Conservation (phyloP, 1,284 basidiomycete genomes). For the Naganishia cerealis region DNA sequence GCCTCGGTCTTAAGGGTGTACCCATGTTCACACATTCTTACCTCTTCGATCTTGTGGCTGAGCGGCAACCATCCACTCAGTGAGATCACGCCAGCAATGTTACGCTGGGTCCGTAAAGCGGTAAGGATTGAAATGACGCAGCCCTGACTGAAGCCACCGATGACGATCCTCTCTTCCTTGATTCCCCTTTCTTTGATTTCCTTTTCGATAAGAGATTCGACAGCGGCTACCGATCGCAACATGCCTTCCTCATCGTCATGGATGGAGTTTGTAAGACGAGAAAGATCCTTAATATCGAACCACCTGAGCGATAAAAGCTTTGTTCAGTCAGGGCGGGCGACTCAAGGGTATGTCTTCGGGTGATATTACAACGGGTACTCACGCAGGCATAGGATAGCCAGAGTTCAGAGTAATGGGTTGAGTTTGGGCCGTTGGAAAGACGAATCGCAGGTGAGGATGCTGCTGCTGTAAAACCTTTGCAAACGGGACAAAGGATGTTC, state of each 20-base stretch:
- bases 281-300: constrained; percentile 76
- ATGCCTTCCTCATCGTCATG: constrained; percentile 68
- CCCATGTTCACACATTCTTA: not conserved
- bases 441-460: constrained; percentile 72
- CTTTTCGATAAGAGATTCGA: constrained; percentile 67
- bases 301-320: constrained; percentile 45
- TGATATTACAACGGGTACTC: constrained; percentile 2
- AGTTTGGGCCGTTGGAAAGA: constrained; percentile 71
- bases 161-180: constrained; percentile 52
- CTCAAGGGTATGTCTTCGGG: not conserved
- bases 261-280: constrained; percentile 57
- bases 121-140: constrained; percentile 73
- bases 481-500: constrained; percentile 33
- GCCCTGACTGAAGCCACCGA: constrained; percentile 88
- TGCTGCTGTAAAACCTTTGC: constrained; percentile 29
- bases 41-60: constrained; percentile 36
- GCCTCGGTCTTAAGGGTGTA: constrained; percentile 59
- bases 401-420: constrained; percentile 53
- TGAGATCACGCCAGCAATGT: constrained; percentile 69
- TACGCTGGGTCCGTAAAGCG: constrained; percentile 66
- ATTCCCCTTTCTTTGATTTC: constrained; percentile 28
- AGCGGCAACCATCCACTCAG: constrained; percentile 78
- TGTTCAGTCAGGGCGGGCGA: no score
- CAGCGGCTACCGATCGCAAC: constrained; percentile 62
- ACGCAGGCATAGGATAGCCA: constrained; percentile 41